These are phyloP conservation scores for Lonicera japonica DNA, from an alignment of 129 eudicot species.

Conservation along the genomic window DNA sequence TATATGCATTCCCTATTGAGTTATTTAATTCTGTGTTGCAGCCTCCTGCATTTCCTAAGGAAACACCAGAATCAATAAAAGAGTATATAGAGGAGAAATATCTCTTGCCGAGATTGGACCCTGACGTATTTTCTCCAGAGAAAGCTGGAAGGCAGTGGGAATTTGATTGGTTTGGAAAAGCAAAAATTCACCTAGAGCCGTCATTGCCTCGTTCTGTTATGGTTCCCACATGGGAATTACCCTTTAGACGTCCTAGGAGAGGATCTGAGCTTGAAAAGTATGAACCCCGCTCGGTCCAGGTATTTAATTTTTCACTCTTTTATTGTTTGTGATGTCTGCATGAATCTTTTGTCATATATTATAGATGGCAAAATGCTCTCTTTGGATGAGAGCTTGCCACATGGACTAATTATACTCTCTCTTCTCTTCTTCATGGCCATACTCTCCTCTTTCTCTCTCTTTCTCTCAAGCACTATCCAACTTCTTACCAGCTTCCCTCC, in stretches of 20 bases:
- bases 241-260: conserved; percentile 51
- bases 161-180: conserved; percentile 89
- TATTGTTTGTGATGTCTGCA: neutral
- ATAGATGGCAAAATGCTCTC: too few relatives aligned
- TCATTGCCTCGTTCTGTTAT: conserved; percentile 79
- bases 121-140: conserved; percentile 75
- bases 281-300: conserved; percentile 91
- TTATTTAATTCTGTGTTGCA: conserved; percentile 21
- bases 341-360: too few relatives aligned
- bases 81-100: conserved; percentile 67
- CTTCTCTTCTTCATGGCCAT: too few relatives aligned
- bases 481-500: too few relatives aligned
- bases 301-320: conserved; percentile 14
- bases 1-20: neutral
- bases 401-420: too few relatives aligned
- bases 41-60: conserved; percentile 91
- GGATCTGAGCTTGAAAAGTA: conserved; percentile 27
- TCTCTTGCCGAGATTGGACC: conserved; percentile 71
- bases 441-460: too few relatives aligned
- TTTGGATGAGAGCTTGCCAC: too few relatives aligned
- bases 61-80: conserved; percentile 76
- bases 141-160: conserved; percentile 92
- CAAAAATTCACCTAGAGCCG: conserved; percentile 63
- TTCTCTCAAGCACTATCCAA: too few relatives aligned
- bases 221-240: conserved; percentile 91